Conservation (phyloP, 306 rosid species). For the cucumber (Cucumis sativus) region DNA sequence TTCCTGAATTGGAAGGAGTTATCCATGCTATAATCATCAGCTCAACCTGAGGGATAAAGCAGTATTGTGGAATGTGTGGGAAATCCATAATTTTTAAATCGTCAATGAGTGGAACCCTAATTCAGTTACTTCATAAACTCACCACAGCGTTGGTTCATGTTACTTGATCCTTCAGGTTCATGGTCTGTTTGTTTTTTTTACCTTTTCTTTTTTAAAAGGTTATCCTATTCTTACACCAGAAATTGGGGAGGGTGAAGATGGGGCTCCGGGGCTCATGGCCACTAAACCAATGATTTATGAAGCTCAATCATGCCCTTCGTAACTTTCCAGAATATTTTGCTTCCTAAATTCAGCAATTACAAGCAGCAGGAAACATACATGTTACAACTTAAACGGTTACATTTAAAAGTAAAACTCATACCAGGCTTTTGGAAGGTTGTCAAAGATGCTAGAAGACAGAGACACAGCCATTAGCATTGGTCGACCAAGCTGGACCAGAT, state of each 20-base stretch:
- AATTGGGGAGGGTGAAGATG: background rate
- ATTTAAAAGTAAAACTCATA: slow-evolving; percentile 24
- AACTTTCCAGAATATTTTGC: background rate
- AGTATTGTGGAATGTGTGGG: background rate
- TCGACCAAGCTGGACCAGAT: slow-evolving; percentile 55
- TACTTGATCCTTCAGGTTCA: background rate
- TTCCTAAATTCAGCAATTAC: background rate
- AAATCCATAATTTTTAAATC: background rate
- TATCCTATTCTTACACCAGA: background rate
- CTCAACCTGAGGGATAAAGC: background rate
- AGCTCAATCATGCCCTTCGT: background rate
- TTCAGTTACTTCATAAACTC: background rate
- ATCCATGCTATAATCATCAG: too few relatives aligned
- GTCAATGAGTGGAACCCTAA: background rate
- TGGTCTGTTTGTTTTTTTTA: background rate
- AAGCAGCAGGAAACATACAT: background rate
- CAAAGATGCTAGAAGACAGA: slow-evolving; percentile 34
- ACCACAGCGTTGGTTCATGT: background rate
- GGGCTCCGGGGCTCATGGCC: background rate
- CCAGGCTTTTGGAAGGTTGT: slow-evolving; percentile 69
- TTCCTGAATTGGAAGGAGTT: background rate
- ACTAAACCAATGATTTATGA: background rate
- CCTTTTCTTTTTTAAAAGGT: background rate
- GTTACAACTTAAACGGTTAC: too few relatives aligned
- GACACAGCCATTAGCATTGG: slow-evolving; percentile 68